Base-by-base conservation (phyloP, 2,329 filamentous ascomycete genomes). In the Diaporthe vaccinii region DNA sequence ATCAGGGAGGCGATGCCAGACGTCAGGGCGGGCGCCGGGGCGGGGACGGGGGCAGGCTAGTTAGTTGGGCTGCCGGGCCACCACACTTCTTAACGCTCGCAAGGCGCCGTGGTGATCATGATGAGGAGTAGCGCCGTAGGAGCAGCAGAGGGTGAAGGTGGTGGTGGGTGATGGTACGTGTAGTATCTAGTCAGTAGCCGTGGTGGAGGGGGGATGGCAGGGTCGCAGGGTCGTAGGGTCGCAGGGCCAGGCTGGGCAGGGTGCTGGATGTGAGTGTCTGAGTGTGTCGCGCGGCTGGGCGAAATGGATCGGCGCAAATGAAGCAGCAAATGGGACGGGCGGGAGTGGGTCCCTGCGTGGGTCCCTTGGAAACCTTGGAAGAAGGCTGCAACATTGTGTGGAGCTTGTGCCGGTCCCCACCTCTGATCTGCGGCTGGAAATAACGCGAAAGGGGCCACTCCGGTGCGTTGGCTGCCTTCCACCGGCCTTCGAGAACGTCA, bases 391-490 rank as follows among this genome's bases (percentile, higher is more conserved):
- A 68, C 65, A 39, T 53, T 39, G 28, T 53, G 65, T 68, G 46
- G 65, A 53, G 65, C 65, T 68, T 53, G 65, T 68, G 65, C 46
- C 65, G 31, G 65, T 6, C 65, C 62, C 65, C 65, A 53, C 65
- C 22, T 25, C 25, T 53, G 65, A 68, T 68, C 65, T 68, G 65
- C 65, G 65, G 65, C 65, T 68, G 65, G 46, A 68, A 68, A 68
- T 53, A 68, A 68, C 46, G 65, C 65, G 65, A 68, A 68, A 68
- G 65, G 65, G 65, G 65, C 65, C 65, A 68, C 65, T 68, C 65
- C 31, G 65, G n/a, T 68, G 65, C 46, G 65, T 53, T 36, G 20
- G 41, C 65, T 68, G 65, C 20, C 65, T 68, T 68, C 65, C 46
- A 68, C 65, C 49, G 65, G 62, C 65, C 65, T 68, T 68, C 65